Conservation (phyloP, 768 basidiomycete species). For the Dictyophora rubrovolvata region DNA sequence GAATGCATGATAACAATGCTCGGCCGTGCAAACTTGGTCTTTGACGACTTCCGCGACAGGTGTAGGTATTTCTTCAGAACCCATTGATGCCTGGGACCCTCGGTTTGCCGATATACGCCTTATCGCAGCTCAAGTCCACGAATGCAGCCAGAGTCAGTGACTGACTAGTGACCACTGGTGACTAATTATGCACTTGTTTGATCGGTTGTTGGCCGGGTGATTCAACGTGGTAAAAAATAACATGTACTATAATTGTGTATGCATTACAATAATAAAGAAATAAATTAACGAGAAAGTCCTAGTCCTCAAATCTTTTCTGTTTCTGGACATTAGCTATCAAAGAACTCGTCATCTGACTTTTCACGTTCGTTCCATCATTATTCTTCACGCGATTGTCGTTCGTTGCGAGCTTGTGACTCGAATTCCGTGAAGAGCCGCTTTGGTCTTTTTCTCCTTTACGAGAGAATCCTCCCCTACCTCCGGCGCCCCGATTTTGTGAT, state of each 20-base stretch:
- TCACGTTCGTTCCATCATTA: background rate
- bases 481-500: background rate
- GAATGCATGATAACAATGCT: conserved; percentile 77
- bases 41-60: conserved; percentile 22
- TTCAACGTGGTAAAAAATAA: too few relatives aligned
- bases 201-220: too few relatives aligned
- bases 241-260: background rate
- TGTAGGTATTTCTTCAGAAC: background rate
- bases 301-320: conserved; percentile 6
- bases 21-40: conserved; percentile 45
- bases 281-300: background rate
- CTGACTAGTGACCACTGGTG: too few relatives aligned
- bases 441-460: background rate
- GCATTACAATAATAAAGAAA: background rate
- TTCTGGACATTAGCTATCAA: conserved; percentile 3
- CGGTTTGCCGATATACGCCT: too few relatives aligned
- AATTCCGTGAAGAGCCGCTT: background rate
- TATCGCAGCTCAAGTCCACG: too few relatives aligned
- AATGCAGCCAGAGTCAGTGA: too few relatives aligned
- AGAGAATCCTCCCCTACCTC: conserved; percentile 6
- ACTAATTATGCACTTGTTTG: too few relatives aligned
- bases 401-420: background rate
- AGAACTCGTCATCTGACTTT: background rate
- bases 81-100: background rate
- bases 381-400: background rate